Conservation (phyloP, 768 basidiomycete genomes). For the Mycena vitilis region DNA sequence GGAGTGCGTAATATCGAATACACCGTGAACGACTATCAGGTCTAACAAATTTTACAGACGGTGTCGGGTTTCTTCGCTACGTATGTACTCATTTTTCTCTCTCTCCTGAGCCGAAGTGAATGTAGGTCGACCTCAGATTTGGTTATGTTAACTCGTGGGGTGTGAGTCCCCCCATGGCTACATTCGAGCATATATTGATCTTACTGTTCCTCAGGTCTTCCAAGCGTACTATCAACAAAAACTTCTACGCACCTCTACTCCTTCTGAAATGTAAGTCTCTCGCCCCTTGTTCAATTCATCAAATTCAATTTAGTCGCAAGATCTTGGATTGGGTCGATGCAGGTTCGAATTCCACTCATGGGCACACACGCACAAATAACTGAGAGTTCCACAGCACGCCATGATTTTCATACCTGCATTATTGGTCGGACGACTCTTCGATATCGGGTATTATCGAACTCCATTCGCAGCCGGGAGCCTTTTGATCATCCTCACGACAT, state of each 20-base stretch:
- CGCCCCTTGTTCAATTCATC: neutral
- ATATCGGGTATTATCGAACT: neutral
- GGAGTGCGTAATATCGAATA: too few relatives aligned
- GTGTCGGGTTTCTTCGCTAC: neutral
- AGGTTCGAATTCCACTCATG: neutral
- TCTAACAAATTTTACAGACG: neutral
- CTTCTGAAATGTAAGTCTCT: neutral
- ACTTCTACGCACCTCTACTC: neutral
- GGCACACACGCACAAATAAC: neutral
- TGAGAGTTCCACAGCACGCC: neutral
- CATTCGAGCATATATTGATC: neutral
- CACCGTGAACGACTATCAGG: neutral
- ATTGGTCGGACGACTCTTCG: neutral
- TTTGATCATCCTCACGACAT: slow-evolving; percentile 55
- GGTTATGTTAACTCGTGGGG: neutral
- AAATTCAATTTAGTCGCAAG: neutral
- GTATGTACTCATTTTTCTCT: neutral
- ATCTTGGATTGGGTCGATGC: neutral
- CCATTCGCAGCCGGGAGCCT: slow-evolving; percentile 49
- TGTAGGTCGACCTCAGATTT: neutral
- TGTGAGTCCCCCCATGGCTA: neutral
- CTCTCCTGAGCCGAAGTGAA: neutral
- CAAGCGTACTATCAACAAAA: neutral
- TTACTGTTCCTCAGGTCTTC: neutral
- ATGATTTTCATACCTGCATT: neutral